Evolutionary conservation across 2,329 filamentous ascomycete species (phyloP).

Genomic region (Alternaria tenuissima): DNA sequence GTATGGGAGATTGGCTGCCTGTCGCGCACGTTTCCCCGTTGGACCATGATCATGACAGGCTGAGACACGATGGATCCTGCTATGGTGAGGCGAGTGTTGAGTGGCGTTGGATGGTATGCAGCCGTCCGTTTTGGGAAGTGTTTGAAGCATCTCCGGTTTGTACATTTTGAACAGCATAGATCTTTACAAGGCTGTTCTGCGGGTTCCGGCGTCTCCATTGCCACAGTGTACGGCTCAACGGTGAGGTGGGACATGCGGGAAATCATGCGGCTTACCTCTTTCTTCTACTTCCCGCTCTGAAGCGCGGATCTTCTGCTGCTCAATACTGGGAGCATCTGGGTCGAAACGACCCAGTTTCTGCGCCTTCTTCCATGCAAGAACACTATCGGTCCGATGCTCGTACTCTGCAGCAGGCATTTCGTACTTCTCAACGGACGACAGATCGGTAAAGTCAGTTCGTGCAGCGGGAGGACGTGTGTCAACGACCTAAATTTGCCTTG

Average conservation of each 20-base stretch:
- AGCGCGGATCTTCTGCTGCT: constrained; percentile 75
- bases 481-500: constrained; percentile 65
- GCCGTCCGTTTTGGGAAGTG: constrained; percentile 24
- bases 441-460: constrained; percentile 82
- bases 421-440: constrained; percentile 86
- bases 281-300: constrained; percentile 74
- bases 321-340: constrained; percentile 77
- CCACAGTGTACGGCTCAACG: constrained; percentile 27
- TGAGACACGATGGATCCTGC: constrained; percentile 28
- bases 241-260: constrained; percentile 19
- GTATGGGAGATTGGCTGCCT: constrained; percentile 5
- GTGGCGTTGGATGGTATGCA: constrained; percentile 24
- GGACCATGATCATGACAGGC: constrained; percentile 26
- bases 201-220: constrained; percentile 8
- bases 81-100: constrained; percentile 1
- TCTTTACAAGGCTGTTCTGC: background rate
- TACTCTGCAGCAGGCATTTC: constrained; percentile 87
- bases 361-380: constrained; percentile 94
- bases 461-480: constrained; percentile 80
- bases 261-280: constrained; percentile 62
- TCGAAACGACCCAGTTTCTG: constrained; percentile 97
- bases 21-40: constrained; percentile 12
- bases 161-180: constrained; percentile 1
- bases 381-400: constrained; percentile 83
- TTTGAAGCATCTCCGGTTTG: constrained; percentile 27